A percentile compares a stretch with the other conserved stretches of the same genome.
Conservation (phyloP, 1,139 yeast genomes). For the Protomyces gravidus region DNA sequence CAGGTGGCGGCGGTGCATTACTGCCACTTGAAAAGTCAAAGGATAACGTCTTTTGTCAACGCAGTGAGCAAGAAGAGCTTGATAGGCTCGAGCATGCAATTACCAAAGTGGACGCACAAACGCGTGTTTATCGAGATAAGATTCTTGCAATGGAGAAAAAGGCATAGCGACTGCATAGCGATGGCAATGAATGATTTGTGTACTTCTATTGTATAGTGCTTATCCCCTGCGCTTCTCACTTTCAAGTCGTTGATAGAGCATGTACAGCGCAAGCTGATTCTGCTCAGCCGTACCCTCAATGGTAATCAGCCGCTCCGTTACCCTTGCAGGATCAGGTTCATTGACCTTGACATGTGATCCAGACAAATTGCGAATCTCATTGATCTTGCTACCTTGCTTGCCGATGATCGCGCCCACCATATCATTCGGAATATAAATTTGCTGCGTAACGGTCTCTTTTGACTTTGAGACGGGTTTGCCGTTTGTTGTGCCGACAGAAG, state of each 20-base stretch:
- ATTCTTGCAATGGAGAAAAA: constrained; percentile 25
- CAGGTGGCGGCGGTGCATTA: constrained; percentile 40
- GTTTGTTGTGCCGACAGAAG: constrained; percentile 14
- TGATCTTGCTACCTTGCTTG: constrained; percentile 76
- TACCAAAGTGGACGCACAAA: constrained; percentile 47
- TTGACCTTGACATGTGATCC: constrained; percentile 73
- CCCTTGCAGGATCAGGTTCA: constrained; percentile 42
- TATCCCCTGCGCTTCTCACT: constrained; percentile 10
- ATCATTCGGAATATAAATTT: constrained; percentile 67
- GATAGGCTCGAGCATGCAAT: constrained; percentile 67
- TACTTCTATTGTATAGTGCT: neutral
- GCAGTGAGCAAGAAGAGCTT: constrained; percentile 71
- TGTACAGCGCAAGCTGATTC: constrained; percentile 69
- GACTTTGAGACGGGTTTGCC: constrained; percentile 1
- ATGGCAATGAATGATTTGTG: neutral
- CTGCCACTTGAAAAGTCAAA: constrained; percentile 57
- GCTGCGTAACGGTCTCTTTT: constrained; percentile 49
- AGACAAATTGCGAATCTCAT: constrained; percentile 69
- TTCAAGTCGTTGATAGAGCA: constrained; percentile 50
- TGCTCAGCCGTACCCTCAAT: constrained; percentile 66
- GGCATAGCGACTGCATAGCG: neutral
- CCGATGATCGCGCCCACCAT: constrained; percentile 85
- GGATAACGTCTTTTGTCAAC: constrained; percentile 48
- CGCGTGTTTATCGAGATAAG: constrained; percentile 15
- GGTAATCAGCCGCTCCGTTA: constrained; percentile 57